Percentiles rank a stretch among this genome's conserved stretches.
phyloP scores from a whole-genome alignment of 495 filamentous ascomycete species.

The Neurospora hispaniola region DNA sequence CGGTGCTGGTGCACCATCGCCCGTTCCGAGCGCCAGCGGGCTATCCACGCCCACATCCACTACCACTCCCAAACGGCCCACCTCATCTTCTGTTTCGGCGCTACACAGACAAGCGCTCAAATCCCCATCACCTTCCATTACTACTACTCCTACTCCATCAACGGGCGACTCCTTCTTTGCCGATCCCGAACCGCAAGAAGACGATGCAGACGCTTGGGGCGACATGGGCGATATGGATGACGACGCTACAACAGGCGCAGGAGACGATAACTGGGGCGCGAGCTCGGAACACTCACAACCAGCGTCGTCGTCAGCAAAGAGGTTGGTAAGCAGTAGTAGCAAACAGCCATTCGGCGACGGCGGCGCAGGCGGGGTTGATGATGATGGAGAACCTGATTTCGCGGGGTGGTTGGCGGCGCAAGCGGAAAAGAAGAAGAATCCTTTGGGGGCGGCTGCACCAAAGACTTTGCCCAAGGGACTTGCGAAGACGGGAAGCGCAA shows the following conservation, averaged over 20 bases:
- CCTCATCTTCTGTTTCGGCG: constrained; percentile 39
- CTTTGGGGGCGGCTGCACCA: constrained; percentile 6
- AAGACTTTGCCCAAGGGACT: constrained; percentile 71
- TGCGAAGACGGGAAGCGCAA: constrained; percentile 42
- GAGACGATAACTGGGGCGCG: constrained; percentile 27
- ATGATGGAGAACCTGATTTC: constrained; percentile 74
- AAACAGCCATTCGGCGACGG: not conserved
- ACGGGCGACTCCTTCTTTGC: constrained; percentile 35
- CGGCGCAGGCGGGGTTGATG: constrained; percentile 9
- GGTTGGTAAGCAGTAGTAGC: constrained; percentile 12
- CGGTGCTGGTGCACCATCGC: constrained; percentile 11
- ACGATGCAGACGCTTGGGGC: constrained; percentile 60
- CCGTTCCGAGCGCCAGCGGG: constrained; percentile 13
- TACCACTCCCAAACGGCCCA: constrained; percentile 4
- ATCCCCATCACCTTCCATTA: constrained; percentile 26
- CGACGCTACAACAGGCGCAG: constrained; percentile 38
- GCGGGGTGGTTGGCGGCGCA: constrained; percentile 87
- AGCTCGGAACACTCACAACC: constrained; percentile 32
- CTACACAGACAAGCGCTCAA: constrained; percentile 43
- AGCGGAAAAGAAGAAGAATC: constrained; percentile 53
- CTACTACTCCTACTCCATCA: constrained; percentile 31
- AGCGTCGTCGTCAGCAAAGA: constrained; percentile 18
- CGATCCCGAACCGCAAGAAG: constrained; percentile 31
- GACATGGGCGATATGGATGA: constrained; percentile 52
- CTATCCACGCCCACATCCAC: constrained; percentile 13